Evolutionary conservation across 2,329 filamentous ascomycete species (phyloP), one percentile per base, ranked within the genome.

Genomic region (Catunica adiposa): DNA sequence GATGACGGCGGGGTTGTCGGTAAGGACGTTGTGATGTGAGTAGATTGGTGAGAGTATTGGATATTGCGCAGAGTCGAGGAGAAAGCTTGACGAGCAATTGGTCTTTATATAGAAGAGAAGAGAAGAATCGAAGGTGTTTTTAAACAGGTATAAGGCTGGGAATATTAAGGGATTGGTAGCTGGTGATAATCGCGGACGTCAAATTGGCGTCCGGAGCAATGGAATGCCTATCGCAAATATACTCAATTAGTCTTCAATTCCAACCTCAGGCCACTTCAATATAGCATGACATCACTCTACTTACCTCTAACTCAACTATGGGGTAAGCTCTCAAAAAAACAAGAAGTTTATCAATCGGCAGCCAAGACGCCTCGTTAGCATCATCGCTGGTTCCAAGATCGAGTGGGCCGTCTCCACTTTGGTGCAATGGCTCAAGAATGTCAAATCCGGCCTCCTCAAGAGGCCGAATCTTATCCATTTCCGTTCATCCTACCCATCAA

Each of bases 1-100:
- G 66, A 65, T 70, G 55, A 60, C 37, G 55, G 61, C 37, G 55
- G 51, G 26, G 25, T 42, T 57, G 47, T 56, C 37, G 38, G 37
- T 22, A 17, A 22, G 22, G 23, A 22, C 3, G 25, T 37, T 9
- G 29, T 25, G 8, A 6, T 55, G 34, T 31, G 34, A 11, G 23
- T 11, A 29, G n/a, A 4, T 9, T 48, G 7, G 22, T 23, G 44
- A 9, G 17, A 2, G 44, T 48, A 25, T 15, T 42, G 6, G 5
- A 15, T 42, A n/a, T 15, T 7, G 5, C 5, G 29, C 5, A 5
- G 11, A 34, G 29, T 34, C 29, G 11, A 34, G 29, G 29, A 11
- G 5, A 5, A 34, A 34, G 29, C 5, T 34, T 34, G 29, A 34
- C 29, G 29, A 11, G 29, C 11, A 11, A 34, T 5, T 11, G 29